These are phyloP conservation scores for Penicillium mononematosum DNA, from an alignment of 495 filamentous ascomycete genomes.

Conservation along the genomic window DNA sequence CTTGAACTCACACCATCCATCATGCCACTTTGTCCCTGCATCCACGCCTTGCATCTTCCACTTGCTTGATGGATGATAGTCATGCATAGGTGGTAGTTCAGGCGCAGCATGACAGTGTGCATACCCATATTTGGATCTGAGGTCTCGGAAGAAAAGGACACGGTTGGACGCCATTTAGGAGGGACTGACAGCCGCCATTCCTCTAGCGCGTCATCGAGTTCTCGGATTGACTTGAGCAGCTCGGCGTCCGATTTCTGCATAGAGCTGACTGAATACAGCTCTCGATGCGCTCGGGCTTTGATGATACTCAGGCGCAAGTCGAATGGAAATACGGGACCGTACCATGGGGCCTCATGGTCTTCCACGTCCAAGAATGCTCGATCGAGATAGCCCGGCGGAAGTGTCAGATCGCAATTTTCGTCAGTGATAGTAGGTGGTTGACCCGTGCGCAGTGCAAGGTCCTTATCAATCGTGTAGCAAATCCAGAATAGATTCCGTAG, in stretches of 20 bases:
- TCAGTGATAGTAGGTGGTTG: slow-evolving; percentile 52
- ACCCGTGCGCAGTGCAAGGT: slow-evolving; percentile 49
- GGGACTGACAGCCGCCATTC: slow-evolving; percentile 50
- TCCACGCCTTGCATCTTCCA: slow-evolving; percentile 45
- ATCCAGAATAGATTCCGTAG: slow-evolving; percentile 55
- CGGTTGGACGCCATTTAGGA: slow-evolving; percentile 39
- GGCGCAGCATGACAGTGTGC: slow-evolving; percentile 44
- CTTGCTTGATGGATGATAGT: slow-evolving; percentile 53
- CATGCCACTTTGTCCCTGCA: slow-evolving; percentile 35
- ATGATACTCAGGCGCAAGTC: slow-evolving; percentile 51
- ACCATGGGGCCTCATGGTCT: slow-evolving; percentile 16
- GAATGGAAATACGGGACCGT: slow-evolving; percentile 44
- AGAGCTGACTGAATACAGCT: slow-evolving; percentile 47
- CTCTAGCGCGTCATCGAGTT: slow-evolving; percentile 53
- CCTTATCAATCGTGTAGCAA: slow-evolving; percentile 52
- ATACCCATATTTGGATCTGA: slow-evolving; percentile 41
- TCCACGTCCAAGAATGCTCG: slow-evolving; percentile 32
- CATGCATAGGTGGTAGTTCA: slow-evolving; percentile 54
- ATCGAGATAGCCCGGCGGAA: slow-evolving; percentile 46
- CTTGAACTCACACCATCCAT: slow-evolving; percentile 50
- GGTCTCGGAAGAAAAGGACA: slow-evolving; percentile 40
- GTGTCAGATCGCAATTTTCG: slow-evolving; percentile 53
- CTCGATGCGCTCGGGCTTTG: slow-evolving; percentile 47
- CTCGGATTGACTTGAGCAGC: slow-evolving; percentile 50
- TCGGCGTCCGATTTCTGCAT: slow-evolving; percentile 53